Evolutionary conservation across 1,284 basidiomycete species (phyloP), one percentile per base, ranked within the genome.

Genomic region (Ustilago cynodontis): DNA sequence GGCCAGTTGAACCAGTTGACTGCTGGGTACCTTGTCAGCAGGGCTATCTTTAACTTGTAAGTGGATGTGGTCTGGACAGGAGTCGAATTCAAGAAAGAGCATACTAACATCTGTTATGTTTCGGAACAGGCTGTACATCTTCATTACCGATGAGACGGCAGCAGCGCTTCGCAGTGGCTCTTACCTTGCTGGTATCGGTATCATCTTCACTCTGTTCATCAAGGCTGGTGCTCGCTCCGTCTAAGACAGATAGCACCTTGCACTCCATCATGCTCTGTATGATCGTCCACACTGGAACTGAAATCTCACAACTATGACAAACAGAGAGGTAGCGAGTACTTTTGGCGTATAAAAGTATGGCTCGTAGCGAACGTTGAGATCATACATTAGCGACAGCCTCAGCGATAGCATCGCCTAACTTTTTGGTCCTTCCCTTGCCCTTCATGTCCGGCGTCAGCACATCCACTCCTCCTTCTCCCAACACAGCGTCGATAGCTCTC

Each of bases 401-500:
- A 1, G 70, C 73, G n/a, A 79, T 77, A 1, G 77, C 77, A 24
- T 78, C 69, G 3, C 73, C 77, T 33, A 79, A 41, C 37, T 56
- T 62, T 35, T 60, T 41, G 9, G 77, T 79, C 1, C 59, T 66
- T 1, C 68, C 77, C 3, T 59, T 59, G 0, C 77, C 77, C 64
- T 75, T 75, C 72, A 79, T 71, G 49, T 79, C 77, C 16, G 66
- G 73, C 16, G 73, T 79, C 4, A 79, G 58, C 24, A 65, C 60
- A 3, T 28, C 45, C 20, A 22, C 31, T 6, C 66, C 63, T 3
- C 54, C 41, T 5, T 37, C 18, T 11, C 73, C 77, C 29, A 79
- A 47, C n/a, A 80, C 89, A 14, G 74, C 82, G 74, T 90, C 89
- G 59, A 90, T 89, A 0, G 89, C 90, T 18, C 77, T 35, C 87